Conservation (phyloP, 768 basidiomycete species). For the Daedaleopsis sinensis region DNA sequence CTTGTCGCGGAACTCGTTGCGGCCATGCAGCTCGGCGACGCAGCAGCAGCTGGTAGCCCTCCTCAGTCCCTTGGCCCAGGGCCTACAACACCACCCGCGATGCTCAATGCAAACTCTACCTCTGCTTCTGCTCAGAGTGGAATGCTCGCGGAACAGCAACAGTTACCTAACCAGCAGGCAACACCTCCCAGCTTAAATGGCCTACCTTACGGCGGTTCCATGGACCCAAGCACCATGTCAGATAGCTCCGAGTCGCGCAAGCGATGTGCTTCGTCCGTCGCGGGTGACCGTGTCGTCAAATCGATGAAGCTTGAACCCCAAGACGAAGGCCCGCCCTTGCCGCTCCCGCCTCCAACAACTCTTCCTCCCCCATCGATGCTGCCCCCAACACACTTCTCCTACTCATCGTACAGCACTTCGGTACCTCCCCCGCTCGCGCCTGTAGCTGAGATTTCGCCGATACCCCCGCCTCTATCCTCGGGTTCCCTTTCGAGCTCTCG, state of each 20-base stretch:
- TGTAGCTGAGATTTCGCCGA: slow-evolving; percentile 32
- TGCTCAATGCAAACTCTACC: slow-evolving; percentile 8
- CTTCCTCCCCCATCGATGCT: slow-evolving; percentile 20
- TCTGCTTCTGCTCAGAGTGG: slow-evolving; percentile 10
- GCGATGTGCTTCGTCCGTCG: slow-evolving; percentile 52
- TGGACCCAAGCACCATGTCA: slow-evolving; percentile 31
- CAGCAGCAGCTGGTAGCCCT: slow-evolving; percentile 4
- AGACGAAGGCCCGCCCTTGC: slow-evolving; percentile 40
- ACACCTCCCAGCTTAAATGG: slow-evolving; percentile 28
- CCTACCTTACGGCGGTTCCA: slow-evolving; percentile 24
- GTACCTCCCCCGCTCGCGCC: slow-evolving; percentile 25
- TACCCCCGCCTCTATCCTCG: slow-evolving; percentile 32
- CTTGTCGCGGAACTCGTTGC: slow-evolving; percentile 32
- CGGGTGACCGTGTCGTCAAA: slow-evolving; percentile 48
- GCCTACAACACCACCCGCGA: slow-evolving; percentile 4
- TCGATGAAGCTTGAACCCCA: slow-evolving; percentile 52
- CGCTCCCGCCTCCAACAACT: slow-evolving; percentile 22
- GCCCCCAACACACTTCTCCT: slow-evolving; percentile 29
- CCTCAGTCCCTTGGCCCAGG: slow-evolving; percentile 22
- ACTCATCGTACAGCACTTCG: slow-evolving; percentile 18
- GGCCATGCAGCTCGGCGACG: slow-evolving; percentile 28
- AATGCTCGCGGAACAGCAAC: slow-evolving; percentile 22
- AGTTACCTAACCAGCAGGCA: slow-evolving; percentile 21
- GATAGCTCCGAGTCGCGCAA: slow-evolving; percentile 49
- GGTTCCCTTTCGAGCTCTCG: slow-evolving; percentile 29